Evolutionary conservation across 768 basidiomycete species (phyloP), one percentile per base, ranked within the genome.

Genomic region (Fomitopsis serialis): DNA sequence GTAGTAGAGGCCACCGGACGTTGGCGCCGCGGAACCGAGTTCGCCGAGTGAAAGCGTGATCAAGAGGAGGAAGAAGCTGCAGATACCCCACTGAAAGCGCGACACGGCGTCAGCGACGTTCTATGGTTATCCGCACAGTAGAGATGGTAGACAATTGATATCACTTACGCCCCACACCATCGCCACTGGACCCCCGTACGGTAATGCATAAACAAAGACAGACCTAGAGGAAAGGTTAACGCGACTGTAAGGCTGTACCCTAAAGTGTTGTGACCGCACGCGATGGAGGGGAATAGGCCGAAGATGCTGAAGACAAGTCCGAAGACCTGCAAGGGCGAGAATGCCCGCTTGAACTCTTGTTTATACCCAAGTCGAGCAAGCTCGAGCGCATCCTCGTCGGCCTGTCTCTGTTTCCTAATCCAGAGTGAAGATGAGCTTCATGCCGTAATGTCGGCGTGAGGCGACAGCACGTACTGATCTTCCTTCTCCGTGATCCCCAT

Each of bases 331-430:
- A 80, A 58, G 0, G 78, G 74, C 7, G 72, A 70, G 55, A 81
- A 83, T 0, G 74, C 78, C 25, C 81, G 68, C 57, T 76, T 77
- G 60, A 83, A 78, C 61, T 83, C 79, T 63, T 77, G 76, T 63
- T 74, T 76, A 62, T 78, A 78, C 1, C 77, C 77, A 15, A 77
- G 61, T 2, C 58, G 58, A 2, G 73, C 73, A 10, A 77, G 65
- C 22, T 49, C 48, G 21, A 49, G n/a, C 4, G 48, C 48, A 49
- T 49, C 48, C 12, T 25, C 34, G 22, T 40, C 35, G 11, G 15
- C 36, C 35, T 47, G 46, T 17, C 19, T 40, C 6, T 17, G 37
- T 15, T 40, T 40, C 37, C 37, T 40, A 15, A 32, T 32, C 6
- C 29, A 32, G 29, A 32, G 5, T 11, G 6, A 32, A 6, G 29